Conservation (phyloP, 768 basidiomycete genomes). For the Imleria badia region DNA sequence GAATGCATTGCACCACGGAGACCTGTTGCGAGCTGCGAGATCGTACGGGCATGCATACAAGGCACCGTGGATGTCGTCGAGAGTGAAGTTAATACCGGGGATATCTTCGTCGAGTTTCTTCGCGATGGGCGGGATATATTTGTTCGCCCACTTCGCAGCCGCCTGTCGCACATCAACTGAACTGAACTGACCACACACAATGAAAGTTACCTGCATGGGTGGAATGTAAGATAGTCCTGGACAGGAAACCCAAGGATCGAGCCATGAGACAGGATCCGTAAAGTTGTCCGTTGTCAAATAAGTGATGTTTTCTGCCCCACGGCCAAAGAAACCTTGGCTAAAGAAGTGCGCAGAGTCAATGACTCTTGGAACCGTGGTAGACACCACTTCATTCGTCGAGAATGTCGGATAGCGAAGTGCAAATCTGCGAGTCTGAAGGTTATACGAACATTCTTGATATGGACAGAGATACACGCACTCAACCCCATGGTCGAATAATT, state of each 20-base stretch:
- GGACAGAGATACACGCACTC: conserved; percentile 25
- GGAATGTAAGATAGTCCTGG: conserved; percentile 1
- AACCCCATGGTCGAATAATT: conserved; percentile 42
- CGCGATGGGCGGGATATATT: conserved; percentile 39
- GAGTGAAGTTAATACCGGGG: conserved; percentile 32
- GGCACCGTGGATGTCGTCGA: conserved; percentile 36
- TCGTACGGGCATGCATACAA: conserved; percentile 44
- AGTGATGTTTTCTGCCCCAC: conserved; percentile 20
- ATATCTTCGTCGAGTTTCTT: conserved; percentile 35
- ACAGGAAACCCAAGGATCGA: conserved; percentile 40
- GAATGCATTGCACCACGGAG: conserved; percentile 44
- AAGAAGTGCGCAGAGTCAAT: conserved; percentile 43
- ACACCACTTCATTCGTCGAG: conserved; percentile 13
- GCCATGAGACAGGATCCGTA: conserved; percentile 37
- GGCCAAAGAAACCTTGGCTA: conserved; percentile 39
- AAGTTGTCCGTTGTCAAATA: conserved; percentile 35
- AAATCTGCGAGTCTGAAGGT: conserved; percentile 11
- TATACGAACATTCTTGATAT: background rate
- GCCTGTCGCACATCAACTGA: conserved; percentile 2
- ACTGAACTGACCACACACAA: background rate
- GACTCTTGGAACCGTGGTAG: conserved; percentile 25
- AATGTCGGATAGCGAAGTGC: conserved; percentile 21
- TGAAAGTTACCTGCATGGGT: background rate
- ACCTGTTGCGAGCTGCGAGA: conserved; percentile 32
- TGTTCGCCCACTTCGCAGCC: conserved; percentile 29